Conservation (phyloP, 164 flowering plant species). For the Vitis vinifera region ASM3070453v1 NC_081812.1:12530001-12530500, state of each 20-base stretch:
- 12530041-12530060: neutral
- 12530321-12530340: conserved; percentile 90
- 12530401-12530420: conserved; percentile 82
- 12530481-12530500: conserved; percentile 80
- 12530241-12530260: conserved; percentile 65
- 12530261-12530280: conserved; percentile 53
- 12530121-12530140: conserved; percentile 8
- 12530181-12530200: conserved; percentile 18
- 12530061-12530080: neutral
- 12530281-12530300: conserved; percentile 84
- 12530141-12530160: neutral
- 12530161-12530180: neutral
- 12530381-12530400: conserved; percentile 75
- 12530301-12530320: conserved; percentile 87
- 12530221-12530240: conserved; percentile 37
- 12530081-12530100: neutral
- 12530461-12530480: conserved; percentile 64
- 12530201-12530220: neutral
- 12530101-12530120: neutral
- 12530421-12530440: conserved; percentile 91
- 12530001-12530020: neutral
- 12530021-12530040: no score
- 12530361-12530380: conserved; percentile 82
- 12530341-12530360: conserved; percentile 96
- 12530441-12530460: conserved; percentile 70